Base-by-base conservation (phyloP, 1,139 yeast genomes). In the Yamadazyma jaroonii region DNA sequence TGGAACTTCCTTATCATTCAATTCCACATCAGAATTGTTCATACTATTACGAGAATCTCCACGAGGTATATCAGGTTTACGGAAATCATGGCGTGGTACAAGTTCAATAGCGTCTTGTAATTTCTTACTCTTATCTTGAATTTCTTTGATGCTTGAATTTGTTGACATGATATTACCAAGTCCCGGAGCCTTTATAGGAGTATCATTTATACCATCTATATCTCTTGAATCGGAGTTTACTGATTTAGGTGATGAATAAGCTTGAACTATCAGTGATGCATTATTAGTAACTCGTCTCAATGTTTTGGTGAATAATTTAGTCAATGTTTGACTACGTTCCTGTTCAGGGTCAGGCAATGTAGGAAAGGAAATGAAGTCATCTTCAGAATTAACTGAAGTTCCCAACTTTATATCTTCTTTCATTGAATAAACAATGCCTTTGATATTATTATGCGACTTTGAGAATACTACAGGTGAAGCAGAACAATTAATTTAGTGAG, bases 271-370 rank as follows among this genome's bases (percentile, higher is more conserved):
- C 38, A 57, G 53, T 17, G 73, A 57, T 8, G 76, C 77, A 48
- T 70, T 71, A 40, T 61, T 63, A 29, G 76, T 71, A 21, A 71
- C 76, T 40, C 71, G 61, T 25, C 74, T 55, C n/a, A 71, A 49
- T 1, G 77, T 71, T 34, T 59, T 63, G 29, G 72, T 53, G 44
- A 71, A 53, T 27, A 71, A 55, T 9, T 61, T 57, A 6, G 64
- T 53, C 8, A 67, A 54, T 8, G 64, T 61, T 44, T 54, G 57
- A 34, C 59, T 44, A 28, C 53, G 53, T 20, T 63, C 65, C 27
- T 56, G 52, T 41, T 69, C 70, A 1, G 76, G 75, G 47, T 71
- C 75, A 4, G 75, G 72, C 9, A 70, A 52, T 6, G 67, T 63
- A 9, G 77, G 77, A 42, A 71, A 71, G 29, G 75, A 70, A 20